Base-by-base conservation (phyloP, 768 basidiomycete genomes). In the Leucosporidium yakuticum region DNA sequence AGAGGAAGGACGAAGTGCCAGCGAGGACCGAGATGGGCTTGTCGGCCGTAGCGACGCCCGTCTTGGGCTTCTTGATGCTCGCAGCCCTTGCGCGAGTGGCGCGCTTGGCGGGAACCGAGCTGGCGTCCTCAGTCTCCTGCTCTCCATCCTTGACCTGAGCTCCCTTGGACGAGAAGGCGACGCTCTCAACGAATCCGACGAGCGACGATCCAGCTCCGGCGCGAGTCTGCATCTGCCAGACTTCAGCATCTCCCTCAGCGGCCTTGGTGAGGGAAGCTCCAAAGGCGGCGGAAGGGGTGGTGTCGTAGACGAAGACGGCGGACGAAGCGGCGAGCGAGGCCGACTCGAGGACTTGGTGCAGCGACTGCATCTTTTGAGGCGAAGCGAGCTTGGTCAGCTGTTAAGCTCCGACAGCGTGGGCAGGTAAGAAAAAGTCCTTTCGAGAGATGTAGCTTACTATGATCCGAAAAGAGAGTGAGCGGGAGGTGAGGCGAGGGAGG, bases 121-220 rank as follows among this genome's bases (percentile, higher is more conserved):
- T 79, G 25, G 62, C 61, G 51, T 87, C 79, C 21, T 85, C 82
- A 25, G 84, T 84, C 55, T 80, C 83, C 31, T 32, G 34, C 57
- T 58, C 57, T 23, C 34, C 57, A 34, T 58, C 57, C 34, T 36
- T 31, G 32, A 49, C 49, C 29, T 50, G 27, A 6, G 84, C 83
- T 69, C 89, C 87, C 72, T 83, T 83, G 77, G 88, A 89, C 21
- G 90, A 85, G 48, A 89, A 87, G 75, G 89, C 87, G 11, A 88
- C 89, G 19, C 65, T 59, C 59, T 70, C 61, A 57, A 76, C 56
- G 76, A 68, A 76, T 47, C 93, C 89, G 63, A 89, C 83, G 71
- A 94, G 81, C 74, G 84, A 84, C 66, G 91, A 79, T 14, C 92
- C 92, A 23, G 92, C 91, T 57, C 92, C 92, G 8, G 87, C 83